Evolutionary conservation across 116 monocot genomes (phyloP), one percentile per base, ranked within the genome.

Genomic region (Posidonia oceanica): DNA sequence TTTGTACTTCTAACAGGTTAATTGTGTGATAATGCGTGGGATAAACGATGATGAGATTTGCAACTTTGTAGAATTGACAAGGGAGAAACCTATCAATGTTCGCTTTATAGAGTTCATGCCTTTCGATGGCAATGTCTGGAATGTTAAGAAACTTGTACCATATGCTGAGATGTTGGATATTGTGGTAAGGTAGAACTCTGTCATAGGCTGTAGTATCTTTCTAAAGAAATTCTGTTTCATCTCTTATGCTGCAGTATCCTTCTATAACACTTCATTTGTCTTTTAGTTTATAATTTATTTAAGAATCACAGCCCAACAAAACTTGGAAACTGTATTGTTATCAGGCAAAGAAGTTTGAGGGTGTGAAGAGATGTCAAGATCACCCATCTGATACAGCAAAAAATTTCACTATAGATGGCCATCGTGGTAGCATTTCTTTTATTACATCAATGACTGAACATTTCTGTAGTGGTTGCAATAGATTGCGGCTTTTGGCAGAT

Each of bases 71-170:
- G 97, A 98, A 66, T 74, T 98, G 79, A 98, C 97, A 2, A 78
- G 76, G 61, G 80, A 89, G 23, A 98, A 86, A 64, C 87, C 89
- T 44, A 85, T 92, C 23, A 98, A 98, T 84, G 82, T 92, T 48
- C 81, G 97, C 22, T 97, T 97, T 75, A 92, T 97, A 39, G 97
- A 97, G 74, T 97, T 97, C 70, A 97, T 97, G 97, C 97, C 97
- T 48, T 97, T 97, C 69, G 97, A 97, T 87, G 97, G 97, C 80
- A 98, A 98, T 84, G 86, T 98, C 67, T 98, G 97, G 97, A 85
- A 86, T 81, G 64, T 80, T 36, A 98, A 89, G 82, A 98, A 98
- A 68, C 80, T 98, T 44, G 93, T 98, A 69, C 82, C 92, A 22
- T 98, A 98, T 86, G 87, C 79, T 21, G 97, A 98, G 82, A 92